A percentile compares a stretch with the other conserved stretches of the same genome.
Conservation (phyloP, 2,329 filamentous ascomycete species). For the Diaporthe sp. region DNA sequence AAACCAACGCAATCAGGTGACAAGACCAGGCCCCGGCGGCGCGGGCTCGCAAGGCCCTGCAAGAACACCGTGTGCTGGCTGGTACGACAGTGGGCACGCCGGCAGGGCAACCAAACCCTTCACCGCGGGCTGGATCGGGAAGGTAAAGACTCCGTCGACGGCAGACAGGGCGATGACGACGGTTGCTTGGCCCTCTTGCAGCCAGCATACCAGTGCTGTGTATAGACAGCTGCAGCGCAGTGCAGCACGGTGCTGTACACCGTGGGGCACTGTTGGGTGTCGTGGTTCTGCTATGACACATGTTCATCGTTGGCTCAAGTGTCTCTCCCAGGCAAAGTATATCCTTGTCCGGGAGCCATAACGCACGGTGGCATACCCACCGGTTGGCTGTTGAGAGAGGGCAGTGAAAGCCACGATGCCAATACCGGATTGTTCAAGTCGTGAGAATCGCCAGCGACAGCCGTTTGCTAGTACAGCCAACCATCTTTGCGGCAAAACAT, state of each 20-base stretch:
- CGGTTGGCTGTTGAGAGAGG: slow-evolving; percentile 2
- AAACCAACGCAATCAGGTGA: slow-evolving; percentile 32
- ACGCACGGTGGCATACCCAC: neutral
- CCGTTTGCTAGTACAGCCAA: neutral
- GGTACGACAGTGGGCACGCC: neutral
- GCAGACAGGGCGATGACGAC: slow-evolving; percentile 17
- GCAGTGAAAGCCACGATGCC: neutral
- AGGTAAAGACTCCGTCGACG: slow-evolving; percentile 6
- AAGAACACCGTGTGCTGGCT: slow-evolving; percentile 23
- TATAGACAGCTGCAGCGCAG: neutral
- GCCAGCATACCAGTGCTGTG: neutral
- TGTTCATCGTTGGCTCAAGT: slow-evolving; percentile 8
- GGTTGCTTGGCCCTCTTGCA: neutral
- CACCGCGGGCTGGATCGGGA: slow-evolving; percentile 18
- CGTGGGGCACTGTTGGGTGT: neutral
- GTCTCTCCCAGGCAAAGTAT: neutral
- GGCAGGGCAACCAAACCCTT: neutral
- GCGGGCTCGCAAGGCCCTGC: neutral
- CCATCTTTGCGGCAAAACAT: slow-evolving; percentile 14
- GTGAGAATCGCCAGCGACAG: neutral
- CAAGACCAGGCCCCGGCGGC: neutral
- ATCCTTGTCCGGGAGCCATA: slow-evolving; percentile 4
- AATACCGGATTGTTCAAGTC: neutral
- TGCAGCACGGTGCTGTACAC: neutral
- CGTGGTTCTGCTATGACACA: slow-evolving; percentile 10